A percentile compares a stretch with the other conserved stretches of the same genome.
Conservation (phyloP, 805 yeast species). For the Tetrapisispora fleetii region DNA sequence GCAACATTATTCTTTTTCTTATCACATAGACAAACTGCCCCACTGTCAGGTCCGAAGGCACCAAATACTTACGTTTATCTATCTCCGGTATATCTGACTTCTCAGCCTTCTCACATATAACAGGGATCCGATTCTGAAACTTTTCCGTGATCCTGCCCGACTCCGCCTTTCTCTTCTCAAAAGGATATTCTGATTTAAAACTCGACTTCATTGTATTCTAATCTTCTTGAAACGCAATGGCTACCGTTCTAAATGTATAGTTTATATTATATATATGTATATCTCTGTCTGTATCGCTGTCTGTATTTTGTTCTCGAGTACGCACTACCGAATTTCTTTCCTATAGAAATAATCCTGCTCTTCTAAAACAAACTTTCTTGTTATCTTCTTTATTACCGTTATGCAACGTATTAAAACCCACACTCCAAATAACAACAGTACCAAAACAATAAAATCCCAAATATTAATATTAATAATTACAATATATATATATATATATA, state of each 20-base stretch:
- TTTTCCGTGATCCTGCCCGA: constrained; percentile 83
- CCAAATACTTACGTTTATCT: constrained; percentile 94
- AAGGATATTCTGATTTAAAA: constrained; percentile 62
- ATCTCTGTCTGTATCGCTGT: too few relatives aligned
- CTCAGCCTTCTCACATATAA: constrained; percentile 92
- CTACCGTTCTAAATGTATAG: too few relatives aligned
- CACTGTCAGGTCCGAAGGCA: constrained; percentile 90
- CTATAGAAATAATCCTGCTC: too few relatives aligned
- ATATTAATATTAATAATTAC: too few relatives aligned
- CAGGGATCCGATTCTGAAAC: constrained; percentile 89
- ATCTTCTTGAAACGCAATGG: too few relatives aligned
- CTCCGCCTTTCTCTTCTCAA: constrained; percentile 92
- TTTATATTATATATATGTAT: not conserved
- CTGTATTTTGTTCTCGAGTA: too few relatives aligned
- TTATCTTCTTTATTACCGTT: not conserved
- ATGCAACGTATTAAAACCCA: not conserved
- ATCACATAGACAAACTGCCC: constrained; percentile 98
- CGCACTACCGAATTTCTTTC: too few relatives aligned
- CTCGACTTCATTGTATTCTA: constrained; percentile 26
- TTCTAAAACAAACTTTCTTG: not conserved
- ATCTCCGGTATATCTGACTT: constrained; percentile 92
- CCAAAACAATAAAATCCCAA: too few relatives aligned
- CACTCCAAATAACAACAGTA: too few relatives aligned
- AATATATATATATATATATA: too few relatives aligned
- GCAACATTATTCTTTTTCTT: constrained; percentile 89